Base-by-base conservation (phyloP, 495 filamentous ascomycete genomes). In the Neurospora tetrasperma region DNA sequence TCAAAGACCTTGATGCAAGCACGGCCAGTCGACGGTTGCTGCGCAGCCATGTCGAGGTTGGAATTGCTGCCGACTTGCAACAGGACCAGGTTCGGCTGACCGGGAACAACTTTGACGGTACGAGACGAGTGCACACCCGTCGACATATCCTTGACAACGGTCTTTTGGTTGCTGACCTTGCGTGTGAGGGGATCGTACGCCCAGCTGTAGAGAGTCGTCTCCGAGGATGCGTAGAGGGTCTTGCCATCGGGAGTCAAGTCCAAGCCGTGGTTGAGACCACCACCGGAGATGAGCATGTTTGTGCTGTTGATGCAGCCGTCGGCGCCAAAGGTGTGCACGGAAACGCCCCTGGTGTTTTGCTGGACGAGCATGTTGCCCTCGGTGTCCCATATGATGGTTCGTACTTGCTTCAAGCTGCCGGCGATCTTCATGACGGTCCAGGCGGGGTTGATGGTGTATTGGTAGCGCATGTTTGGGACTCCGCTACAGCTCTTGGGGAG, bases 1-100 rank as follows among this genome's bases (percentile, higher is more conserved):
- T 89, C 86, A 81, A 91, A 92, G 54, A 87, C 85, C 75, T 87
- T 89, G 78, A 93, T 85, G 75, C 89, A 88, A 70, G 85, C 87
- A 35, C 86, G 84, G 0, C 90, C 90, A 0, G 85, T 85, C 3
- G 75, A 74, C 38, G 88, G 78, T 48, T 83, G 72, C 14, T 75
- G 78, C 0, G 90, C 77, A 5, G 78, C 78, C 69, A 79, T 75
- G 78, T 92, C 90, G 14, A 92, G 79, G 75, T 92, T 92, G 10
- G 82, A 75, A 48, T 84, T 85, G 73, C 87, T 89, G 23, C 90
- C 90, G 27, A 89, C 83, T 42, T 86, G 89, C 18, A 92, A 82
- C 12, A 92, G 77, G 4, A 83, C 59, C 2, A 91, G 79, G 69
- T 78, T 81, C n/a, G 82, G 80, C 69, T 83, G 73, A 42, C 84